These are phyloP conservation scores for Calonectria ilicicola DNA, from an alignment of 2,329 filamentous ascomycete species.

Conservation along the genomic window DNA sequence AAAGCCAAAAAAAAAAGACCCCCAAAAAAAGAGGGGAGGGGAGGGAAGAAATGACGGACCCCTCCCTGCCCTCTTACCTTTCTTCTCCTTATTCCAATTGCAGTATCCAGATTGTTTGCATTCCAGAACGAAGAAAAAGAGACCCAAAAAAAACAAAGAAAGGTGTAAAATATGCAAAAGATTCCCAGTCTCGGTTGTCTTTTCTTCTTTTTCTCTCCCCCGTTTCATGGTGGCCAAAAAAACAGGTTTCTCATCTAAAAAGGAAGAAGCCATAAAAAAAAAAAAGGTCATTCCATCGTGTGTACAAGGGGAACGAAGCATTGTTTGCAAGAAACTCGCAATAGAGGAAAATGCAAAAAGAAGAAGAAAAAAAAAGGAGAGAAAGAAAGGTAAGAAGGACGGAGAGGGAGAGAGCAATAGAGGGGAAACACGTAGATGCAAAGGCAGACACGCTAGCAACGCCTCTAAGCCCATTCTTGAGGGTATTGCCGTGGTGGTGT, in stretches of 20 bases:
- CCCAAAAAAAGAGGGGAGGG: neutral
- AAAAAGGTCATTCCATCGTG: conserved; percentile 33
- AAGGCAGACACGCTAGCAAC: neutral
- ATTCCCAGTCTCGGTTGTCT: conserved; percentile 6
- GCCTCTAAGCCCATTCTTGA: neutral
- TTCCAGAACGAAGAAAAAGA: conserved; percentile 15
- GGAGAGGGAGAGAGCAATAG: neutral
- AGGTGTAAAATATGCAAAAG: conserved; percentile 8
- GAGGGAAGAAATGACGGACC: neutral
- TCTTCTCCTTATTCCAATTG: conserved; percentile 8
- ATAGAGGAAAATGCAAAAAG: conserved; percentile 1
- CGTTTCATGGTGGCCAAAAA: neutral
- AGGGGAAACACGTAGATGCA: neutral
- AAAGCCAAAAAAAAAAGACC: neutral
- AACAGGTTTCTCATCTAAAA: conserved; percentile 33
- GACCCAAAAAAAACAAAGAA: neutral
- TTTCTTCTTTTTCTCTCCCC: neutral
- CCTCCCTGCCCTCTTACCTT: conserved; percentile 3
- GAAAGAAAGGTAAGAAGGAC: neutral
- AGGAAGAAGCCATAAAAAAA: neutral
- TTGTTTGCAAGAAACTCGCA: conserved; percentile 15
- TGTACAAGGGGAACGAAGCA: conserved; percentile 35
- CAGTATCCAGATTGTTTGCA: conserved; percentile 10
- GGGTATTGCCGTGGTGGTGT: neutral
- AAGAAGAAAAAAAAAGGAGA: conserved; percentile 4